phyloP scores from a whole-genome alignment of 129 eudicot species.

The Calendula officinalis region DNA sequence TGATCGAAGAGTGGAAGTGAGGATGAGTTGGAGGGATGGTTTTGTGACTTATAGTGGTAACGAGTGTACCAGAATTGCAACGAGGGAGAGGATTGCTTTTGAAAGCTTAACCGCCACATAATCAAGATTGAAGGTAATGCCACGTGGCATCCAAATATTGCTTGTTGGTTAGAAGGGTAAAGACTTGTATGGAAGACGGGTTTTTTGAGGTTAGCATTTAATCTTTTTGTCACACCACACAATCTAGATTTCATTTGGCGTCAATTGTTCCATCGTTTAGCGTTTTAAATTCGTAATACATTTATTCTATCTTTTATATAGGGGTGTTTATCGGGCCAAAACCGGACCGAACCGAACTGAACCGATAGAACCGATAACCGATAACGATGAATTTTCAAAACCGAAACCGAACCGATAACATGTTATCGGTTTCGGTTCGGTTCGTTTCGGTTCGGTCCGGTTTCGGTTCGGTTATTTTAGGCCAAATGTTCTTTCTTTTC shows the following conservation, averaged over 20 bases:
- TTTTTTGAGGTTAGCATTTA: slow-evolving; percentile 28
- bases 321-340: neutral
- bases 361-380: too few species aligned
- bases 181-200: slow-evolving; percentile 21
- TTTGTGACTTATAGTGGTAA: slow-evolving; percentile 35
- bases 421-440: too few species aligned
- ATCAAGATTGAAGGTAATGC: slow-evolving; percentile 27
- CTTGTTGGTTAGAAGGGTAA: slow-evolving; percentile 5
- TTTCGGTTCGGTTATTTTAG: too few species aligned
- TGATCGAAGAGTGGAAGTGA: slow-evolving; percentile 62
- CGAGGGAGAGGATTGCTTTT: slow-evolving; percentile 34
- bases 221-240: slow-evolving; percentile 33
- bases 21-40: slow-evolving; percentile 29
- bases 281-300: neutral
- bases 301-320: neutral
- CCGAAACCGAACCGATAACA: too few species aligned
- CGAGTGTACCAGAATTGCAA: slow-evolving; percentile 29
- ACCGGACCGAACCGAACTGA: too few species aligned
- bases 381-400: too few species aligned
- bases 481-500: too few species aligned
- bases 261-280: slow-evolving; percentile 9
- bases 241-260: neutral
- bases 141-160: slow-evolving; percentile 33
- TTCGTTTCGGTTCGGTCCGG: too few species aligned
- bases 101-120: slow-evolving; percentile 33